Evolutionary conservation across 441 rosid genomes (phyloP).

Genomic region (Metrosideros polymorpha): DNA sequence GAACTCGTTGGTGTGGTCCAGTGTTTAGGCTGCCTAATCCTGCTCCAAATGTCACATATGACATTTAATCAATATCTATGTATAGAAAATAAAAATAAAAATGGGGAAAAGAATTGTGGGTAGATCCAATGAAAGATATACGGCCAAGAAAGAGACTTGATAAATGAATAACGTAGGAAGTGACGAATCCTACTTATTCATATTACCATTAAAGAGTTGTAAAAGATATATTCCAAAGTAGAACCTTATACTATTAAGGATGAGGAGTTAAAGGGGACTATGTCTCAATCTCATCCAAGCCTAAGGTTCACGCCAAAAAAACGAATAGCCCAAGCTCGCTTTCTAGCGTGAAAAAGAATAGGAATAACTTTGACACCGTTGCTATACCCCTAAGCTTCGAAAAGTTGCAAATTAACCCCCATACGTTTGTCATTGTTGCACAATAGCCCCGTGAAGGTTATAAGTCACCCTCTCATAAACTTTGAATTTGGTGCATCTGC

Average conservation of each 20-base stretch:
- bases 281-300: background rate
- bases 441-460: background rate
- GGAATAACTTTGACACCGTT: background rate
- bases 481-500: background rate
- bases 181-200: background rate
- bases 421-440: background rate
- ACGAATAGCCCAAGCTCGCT: background rate
- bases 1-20: background rate
- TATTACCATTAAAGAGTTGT: background rate
- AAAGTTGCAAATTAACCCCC: background rate
- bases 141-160: background rate
- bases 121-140: background rate
- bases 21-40: background rate
- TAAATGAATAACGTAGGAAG: background rate
- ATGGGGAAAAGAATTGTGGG: background rate
- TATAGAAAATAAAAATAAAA: background rate
- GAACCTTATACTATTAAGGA: background rate
- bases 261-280: background rate
- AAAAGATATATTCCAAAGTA: background rate
- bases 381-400: background rate
- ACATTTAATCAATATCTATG: background rate
- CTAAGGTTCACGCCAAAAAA: background rate
- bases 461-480: background rate
- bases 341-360: background rate
- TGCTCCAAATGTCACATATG: rapidly evolving